Conservation (phyloP, 768 basidiomycete species). For the Erythrobasidium yunnanense region DNA sequence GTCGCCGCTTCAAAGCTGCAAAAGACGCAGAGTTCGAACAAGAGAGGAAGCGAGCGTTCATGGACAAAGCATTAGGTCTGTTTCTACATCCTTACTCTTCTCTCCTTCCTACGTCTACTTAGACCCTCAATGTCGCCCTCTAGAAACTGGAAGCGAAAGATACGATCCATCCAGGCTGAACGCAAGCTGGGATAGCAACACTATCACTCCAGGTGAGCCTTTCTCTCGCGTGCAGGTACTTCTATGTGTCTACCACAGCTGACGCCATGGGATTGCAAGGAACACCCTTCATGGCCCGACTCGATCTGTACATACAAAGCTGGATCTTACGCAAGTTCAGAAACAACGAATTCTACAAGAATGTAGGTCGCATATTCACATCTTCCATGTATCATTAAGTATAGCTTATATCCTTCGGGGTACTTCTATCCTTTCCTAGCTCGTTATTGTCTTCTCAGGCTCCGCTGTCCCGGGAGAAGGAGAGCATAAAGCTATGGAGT, state of each 20-base stretch:
- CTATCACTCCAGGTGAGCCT: slow-evolving; percentile 20
- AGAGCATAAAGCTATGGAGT: slow-evolving; percentile 25
- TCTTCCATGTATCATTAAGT: background rate
- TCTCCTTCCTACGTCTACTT: background rate
- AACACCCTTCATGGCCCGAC: slow-evolving; percentile 20
- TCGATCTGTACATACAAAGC: slow-evolving; percentile 5
- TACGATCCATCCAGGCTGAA: background rate
- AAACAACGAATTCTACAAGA: background rate
- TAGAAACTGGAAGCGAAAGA: background rate
- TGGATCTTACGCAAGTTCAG: slow-evolving; percentile 25
- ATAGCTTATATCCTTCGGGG: no score
- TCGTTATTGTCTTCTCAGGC: slow-evolving; percentile 15
- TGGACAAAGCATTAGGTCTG: slow-evolving; percentile 1
- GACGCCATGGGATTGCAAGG: background rate
- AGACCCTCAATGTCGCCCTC: background rate
- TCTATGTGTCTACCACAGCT: no score
- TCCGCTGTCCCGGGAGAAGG: slow-evolving; percentile 20
- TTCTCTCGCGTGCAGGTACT: no score
- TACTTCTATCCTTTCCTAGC: no score
- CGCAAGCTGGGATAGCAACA: slow-evolving; percentile 11
- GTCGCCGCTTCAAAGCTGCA: slow-evolving; percentile 14
- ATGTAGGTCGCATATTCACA: background rate
- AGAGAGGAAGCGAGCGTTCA: slow-evolving; percentile 4
- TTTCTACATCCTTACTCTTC: background rate
- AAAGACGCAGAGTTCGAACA: background rate